Conservation (phyloP, 2,329 filamentous ascomycete species). For the Beauveria medogensis region DNA sequence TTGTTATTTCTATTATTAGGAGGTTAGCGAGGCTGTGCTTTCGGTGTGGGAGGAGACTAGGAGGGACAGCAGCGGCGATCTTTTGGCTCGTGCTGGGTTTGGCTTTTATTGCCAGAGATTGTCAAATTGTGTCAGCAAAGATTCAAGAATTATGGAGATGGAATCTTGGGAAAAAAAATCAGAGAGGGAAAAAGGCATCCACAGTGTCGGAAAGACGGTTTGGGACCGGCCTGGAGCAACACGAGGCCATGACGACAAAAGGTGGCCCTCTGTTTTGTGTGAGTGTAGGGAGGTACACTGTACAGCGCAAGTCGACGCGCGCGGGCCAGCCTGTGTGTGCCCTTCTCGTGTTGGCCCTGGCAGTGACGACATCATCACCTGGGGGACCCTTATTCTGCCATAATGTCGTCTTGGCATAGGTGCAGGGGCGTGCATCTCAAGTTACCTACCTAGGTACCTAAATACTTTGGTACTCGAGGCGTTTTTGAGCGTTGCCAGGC, state of each 20-base stretch:
- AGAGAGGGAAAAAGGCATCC: background rate
- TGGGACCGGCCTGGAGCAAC: background rate
- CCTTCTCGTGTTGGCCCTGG: conserved; percentile 2
- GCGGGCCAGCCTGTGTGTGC: too few species aligned
- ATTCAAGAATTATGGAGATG: background rate
- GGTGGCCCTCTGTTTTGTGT: background rate
- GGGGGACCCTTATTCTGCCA: background rate
- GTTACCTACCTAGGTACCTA: background rate
- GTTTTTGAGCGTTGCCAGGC: background rate
- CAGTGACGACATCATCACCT: background rate
- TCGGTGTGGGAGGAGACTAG: too few species aligned
- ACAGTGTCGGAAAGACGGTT: background rate
- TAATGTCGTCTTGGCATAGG: background rate
- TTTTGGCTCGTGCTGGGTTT: background rate
- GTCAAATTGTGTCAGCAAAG: background rate
- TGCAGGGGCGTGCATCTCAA: background rate
- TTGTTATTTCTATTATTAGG: conserved; percentile 8
- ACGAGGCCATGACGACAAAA: background rate
- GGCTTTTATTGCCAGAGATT: too few species aligned
- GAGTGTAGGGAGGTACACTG: too few species aligned
- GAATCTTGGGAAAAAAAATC: background rate
- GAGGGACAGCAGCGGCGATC: background rate
- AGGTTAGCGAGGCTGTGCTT: background rate
- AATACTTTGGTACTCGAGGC: background rate
- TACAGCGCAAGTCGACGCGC: background rate